phyloP scores from a whole-genome alignment of 176 grass and related monocot genomes.

The Rhynchospora pubera region DNA sequence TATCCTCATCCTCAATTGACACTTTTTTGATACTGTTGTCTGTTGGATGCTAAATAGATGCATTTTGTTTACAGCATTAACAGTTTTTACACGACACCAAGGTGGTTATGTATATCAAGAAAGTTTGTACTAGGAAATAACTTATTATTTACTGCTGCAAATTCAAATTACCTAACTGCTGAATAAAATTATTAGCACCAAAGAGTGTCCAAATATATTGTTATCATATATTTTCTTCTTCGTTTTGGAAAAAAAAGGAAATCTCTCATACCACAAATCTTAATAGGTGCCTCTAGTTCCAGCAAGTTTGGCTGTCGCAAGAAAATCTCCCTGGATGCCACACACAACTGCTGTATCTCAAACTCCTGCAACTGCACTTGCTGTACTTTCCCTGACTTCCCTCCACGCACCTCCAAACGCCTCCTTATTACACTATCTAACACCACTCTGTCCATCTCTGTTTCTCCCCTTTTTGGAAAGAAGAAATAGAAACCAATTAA shows the following conservation, averaged over 20 bases:
- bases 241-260: neutral
- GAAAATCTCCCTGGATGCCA: conserved; percentile 36
- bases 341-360: conserved; percentile 61
- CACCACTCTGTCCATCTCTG: conserved; percentile 24
- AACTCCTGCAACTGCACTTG: conserved; percentile 32
- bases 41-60: neutral
- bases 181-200: neutral
- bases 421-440: conserved; percentile 45
- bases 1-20: too few species aligned
- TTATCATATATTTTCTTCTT: neutral
- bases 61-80: neutral
- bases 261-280: conserved; percentile 35
- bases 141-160: neutral
- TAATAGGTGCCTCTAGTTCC: conserved; percentile 48
- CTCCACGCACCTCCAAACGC: conserved; percentile 27
- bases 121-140: neutral
- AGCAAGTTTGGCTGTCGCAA: conserved; percentile 58
- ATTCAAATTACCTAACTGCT: neutral
- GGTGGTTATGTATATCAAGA: neutral
- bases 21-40: neutral
- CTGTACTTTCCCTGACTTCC: neutral
- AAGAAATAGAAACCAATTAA: neutral
- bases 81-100: neutral
- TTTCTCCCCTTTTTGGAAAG: neutral
- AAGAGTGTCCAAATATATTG: neutral